phyloP scores from a whole-genome alignment of 2,329 filamentous ascomycete genomes.

The Pyrenochaeta sp. region DNA sequence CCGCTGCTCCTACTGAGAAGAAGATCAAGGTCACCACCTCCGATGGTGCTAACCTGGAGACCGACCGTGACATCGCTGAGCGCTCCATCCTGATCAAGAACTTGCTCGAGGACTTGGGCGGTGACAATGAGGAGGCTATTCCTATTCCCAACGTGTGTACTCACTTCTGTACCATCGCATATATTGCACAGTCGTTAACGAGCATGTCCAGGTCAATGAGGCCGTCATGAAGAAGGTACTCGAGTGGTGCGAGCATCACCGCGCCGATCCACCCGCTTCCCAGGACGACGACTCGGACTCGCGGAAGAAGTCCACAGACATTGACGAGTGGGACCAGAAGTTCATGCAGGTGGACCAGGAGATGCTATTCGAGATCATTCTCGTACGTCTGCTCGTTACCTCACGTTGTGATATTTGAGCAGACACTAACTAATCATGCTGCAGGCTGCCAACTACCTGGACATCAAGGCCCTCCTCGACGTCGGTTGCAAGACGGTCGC shows the following conservation, averaged over 20 bases:
- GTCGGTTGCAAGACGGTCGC: constrained; percentile 99
- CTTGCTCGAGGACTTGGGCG: constrained; percentile 92
- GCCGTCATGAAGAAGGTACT: constrained; percentile 94
- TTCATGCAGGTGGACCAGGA: constrained; percentile 99
- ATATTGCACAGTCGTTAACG: constrained; percentile 34
- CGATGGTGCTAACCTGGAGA: constrained; percentile 56
- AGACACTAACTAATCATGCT: constrained; percentile 20
- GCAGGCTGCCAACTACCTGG: constrained; percentile 95
- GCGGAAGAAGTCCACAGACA: constrained; percentile 98
- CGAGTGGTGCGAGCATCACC: constrained; percentile 97
- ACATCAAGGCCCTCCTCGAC: constrained; percentile 97
- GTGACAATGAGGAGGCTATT: constrained; percentile 70
- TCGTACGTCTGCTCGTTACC: constrained; percentile 65
- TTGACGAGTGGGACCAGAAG: constrained; percentile 99
- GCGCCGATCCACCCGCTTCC: constrained; percentile 81
- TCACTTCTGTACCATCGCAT: neutral
- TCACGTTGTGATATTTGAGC: neutral
- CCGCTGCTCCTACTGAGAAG: constrained; percentile 23
- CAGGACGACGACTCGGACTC: constrained; percentile 91
- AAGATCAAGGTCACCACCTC: constrained; percentile 56
- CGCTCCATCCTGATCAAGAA: constrained; percentile 97
- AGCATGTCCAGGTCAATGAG: constrained; percentile 74
- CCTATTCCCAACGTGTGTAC: constrained; percentile 76
- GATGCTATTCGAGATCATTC: constrained; percentile 99
- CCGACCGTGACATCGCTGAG: constrained; percentile 81